Evolutionary conservation across 2,329 filamentous ascomycete genomes (phyloP), one percentile per base, ranked within the genome.

Genomic region (Claviceps pazoutovae): DNA sequence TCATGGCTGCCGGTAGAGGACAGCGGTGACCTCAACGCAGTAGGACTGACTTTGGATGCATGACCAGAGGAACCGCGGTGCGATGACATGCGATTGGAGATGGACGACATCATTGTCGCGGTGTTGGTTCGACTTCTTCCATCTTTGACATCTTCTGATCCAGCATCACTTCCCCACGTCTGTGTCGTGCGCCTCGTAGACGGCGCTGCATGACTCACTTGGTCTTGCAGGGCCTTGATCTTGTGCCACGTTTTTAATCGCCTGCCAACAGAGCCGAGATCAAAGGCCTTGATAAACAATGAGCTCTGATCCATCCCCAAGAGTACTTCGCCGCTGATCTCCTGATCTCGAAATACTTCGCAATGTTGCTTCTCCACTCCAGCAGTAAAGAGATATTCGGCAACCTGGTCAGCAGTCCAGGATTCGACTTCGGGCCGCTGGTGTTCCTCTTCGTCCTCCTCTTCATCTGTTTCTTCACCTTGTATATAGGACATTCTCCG

Each of bases 201-300:
- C 9, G 38, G 39, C 36, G 23, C 26, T 67, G 56, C 45, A 58
- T 59, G 76, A 56, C 79, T 84, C 43, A 93, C 83, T 66, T 96
- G 88, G 61, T 95, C 87, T 64, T 97, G 91, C 56, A 97, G 76
- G 3, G 81, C 74, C 67, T 95, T 95, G 66, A 97, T 90, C 68
- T 93, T 95, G 68, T 96, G 88, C 91, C 91, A 97, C 2, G 90
- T 95, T 66, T 94, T 94, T 55, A 97, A 70, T 55, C 91, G 79
- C 53, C 88, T 79, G 8, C 91, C 91, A 59, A 97, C 90, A 3
- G 90, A 88, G 17, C 91, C 91, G 58, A 97, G 75, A 59, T 96
- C 88, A 60, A 96, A 95, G 46, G 93, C 90, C 64, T 95, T 95
- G 72, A 97, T 84, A 65, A 96, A 95, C 16, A 97, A 75, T 41